Conservation (phyloP, 495 filamentous ascomycete genomes). For the Melanomma pulvis-pyrius region DNA sequence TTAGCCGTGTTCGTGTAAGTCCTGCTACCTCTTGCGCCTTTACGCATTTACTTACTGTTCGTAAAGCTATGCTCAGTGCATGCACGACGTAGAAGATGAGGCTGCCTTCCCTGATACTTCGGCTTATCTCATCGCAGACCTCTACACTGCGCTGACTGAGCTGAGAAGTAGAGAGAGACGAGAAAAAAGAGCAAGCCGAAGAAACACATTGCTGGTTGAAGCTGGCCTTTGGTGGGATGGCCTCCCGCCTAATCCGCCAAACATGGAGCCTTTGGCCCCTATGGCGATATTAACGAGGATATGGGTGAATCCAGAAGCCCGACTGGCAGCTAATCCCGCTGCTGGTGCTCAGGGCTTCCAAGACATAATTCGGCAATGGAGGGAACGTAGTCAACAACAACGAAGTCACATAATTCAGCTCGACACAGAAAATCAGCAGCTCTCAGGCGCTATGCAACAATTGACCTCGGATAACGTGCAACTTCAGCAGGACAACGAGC, state of each 20-base stretch:
- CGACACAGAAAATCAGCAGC: background rate
- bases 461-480: background rate
- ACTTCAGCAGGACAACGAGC: background rate
- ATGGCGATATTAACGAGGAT: background rate
- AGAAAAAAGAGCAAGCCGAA: constrained; percentile 1
- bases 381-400: background rate
- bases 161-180: constrained; percentile 6
- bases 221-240: constrained; percentile 10
- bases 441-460: background rate
- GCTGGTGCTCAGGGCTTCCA: background rate
- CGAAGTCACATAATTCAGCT: background rate
- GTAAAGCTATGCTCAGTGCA: constrained; percentile 5
- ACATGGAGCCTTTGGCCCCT: background rate
- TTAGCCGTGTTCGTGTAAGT: constrained; percentile 19
- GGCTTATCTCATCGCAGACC: background rate
- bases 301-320: constrained; percentile 18
- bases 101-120: constrained; percentile 7
- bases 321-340: constrained; percentile 4
- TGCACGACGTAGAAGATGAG: background rate
- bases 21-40: background rate
- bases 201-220: background rate
- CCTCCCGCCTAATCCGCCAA: constrained; percentile 1
- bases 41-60: background rate
- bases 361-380: constrained; percentile 3
- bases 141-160: background rate